phyloP scores from a whole-genome alignment of 257 asterid species.

The Penstemon barbatus region DNA sequence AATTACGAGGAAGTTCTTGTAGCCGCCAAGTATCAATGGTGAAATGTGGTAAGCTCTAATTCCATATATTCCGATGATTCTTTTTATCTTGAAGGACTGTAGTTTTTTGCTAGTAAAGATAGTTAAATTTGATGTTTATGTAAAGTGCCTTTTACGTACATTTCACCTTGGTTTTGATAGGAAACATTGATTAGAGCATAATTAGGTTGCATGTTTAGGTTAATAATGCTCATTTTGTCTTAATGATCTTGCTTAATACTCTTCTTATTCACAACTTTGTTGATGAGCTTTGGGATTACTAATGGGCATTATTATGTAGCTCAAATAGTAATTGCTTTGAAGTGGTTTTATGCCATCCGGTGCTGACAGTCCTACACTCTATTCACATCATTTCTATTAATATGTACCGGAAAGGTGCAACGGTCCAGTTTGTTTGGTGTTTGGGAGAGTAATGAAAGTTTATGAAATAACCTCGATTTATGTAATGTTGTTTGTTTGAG shows the following conservation, averaged over 20 bases:
- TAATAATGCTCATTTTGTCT: not conserved
- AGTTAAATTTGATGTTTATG: not conserved
- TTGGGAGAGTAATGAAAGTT: too few species aligned
- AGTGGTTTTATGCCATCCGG: too few species aligned
- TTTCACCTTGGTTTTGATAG: not conserved
- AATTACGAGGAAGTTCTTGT: conserved; percentile 82
- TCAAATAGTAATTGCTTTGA: too few species aligned
- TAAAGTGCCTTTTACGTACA: not conserved
- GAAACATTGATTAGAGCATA: not conserved
- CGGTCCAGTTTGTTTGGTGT: too few species aligned
- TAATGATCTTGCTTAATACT: not conserved
- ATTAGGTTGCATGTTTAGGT: conserved; percentile 1
- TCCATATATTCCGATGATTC: not conserved
- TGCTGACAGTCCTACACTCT: too few species aligned
- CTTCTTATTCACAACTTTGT: not conserved
- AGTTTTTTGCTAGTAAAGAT: not conserved
- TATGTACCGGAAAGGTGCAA: too few species aligned
- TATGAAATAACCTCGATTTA: too few species aligned
- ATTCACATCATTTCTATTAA: too few species aligned
- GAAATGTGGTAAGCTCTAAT: conserved; percentile 11
- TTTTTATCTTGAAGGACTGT: not conserved
- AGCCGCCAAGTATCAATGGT: conserved; percentile 95
- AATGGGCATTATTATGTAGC: not conserved
- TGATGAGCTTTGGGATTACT: not conserved
- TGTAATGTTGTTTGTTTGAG: too few species aligned